These are phyloP conservation scores for Neospermospora avenae DNA, from an alignment of 2,329 filamentous ascomycete species.

Conservation along the genomic window DNA sequence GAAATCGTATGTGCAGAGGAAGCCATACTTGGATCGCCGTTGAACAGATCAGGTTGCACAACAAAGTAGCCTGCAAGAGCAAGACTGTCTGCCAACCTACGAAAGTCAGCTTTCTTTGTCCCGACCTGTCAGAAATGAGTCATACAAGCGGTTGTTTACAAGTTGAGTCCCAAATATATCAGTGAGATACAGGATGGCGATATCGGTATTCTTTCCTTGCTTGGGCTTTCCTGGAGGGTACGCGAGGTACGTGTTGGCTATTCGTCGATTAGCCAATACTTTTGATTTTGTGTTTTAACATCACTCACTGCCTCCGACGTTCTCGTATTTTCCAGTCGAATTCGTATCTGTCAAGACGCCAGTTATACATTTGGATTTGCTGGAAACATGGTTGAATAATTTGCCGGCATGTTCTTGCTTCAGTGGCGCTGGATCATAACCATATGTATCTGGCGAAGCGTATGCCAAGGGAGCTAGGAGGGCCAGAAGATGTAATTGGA, in stretches of 20 bases:
- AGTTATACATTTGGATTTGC: conserved; percentile 2
- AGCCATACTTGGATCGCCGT: conserved; percentile 41
- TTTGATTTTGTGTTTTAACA: background rate
- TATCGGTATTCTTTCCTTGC: conserved; percentile 42
- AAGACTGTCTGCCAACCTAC: conserved; percentile 57
- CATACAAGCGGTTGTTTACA: conserved; percentile 21
- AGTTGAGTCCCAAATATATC: conserved; percentile 54
- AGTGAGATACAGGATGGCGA: conserved; percentile 53
- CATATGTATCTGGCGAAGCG: background rate
- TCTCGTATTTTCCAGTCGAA: conserved; percentile 12
- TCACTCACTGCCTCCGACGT: conserved; percentile 14
- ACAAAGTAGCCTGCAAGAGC: conserved; percentile 64
- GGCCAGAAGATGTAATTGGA: conserved; percentile 1
- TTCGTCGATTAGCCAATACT: background rate
- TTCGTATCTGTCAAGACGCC: conserved; percentile 13
- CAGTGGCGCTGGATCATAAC: conserved; percentile 10
- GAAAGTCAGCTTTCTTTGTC: background rate
- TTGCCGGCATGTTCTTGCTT: conserved; percentile 15
- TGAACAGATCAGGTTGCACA: conserved; percentile 64
- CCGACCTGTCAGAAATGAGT: background rate
- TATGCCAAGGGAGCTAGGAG: background rate
- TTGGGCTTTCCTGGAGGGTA: conserved; percentile 39
- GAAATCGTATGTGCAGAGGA: conserved; percentile 9
- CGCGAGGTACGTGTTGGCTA: conserved; percentile 54
- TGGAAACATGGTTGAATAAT: conserved; percentile 8